These are phyloP conservation scores for Alternaria sp. DNA, from an alignment of 2,329 filamentous ascomycete species.

Conservation along the genomic window DNA sequence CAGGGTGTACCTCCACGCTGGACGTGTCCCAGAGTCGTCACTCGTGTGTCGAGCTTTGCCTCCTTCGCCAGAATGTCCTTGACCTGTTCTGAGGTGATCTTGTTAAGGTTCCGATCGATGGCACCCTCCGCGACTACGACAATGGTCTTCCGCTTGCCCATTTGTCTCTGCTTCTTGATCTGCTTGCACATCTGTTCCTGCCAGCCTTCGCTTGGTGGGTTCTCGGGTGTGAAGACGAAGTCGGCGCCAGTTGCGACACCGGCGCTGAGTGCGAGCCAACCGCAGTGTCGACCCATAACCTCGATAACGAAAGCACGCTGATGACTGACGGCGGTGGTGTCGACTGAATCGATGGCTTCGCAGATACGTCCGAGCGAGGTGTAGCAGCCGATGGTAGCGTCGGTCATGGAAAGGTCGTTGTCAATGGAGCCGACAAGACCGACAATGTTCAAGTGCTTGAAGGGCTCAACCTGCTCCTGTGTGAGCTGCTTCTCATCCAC, in stretches of 20 bases:
- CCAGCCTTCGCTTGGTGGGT: slow-evolving; percentile 87
- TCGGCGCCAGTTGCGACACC: slow-evolving; percentile 94
- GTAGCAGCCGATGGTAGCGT: slow-evolving; percentile 97
- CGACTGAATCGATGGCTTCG: slow-evolving; percentile 94
- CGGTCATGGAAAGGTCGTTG: slow-evolving; percentile 96
- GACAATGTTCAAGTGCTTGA: slow-evolving; percentile 91
- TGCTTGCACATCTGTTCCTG: slow-evolving; percentile 55
- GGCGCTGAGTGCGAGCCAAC: slow-evolving; percentile 95
- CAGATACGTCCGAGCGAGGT: slow-evolving; percentile 92
- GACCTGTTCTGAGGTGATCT: slow-evolving; percentile 80
- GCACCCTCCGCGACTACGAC: slow-evolving; percentile 97
- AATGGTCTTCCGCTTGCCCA: slow-evolving; percentile 96
- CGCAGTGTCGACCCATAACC: slow-evolving; percentile 97
- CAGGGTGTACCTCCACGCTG: slow-evolving; percentile 92
- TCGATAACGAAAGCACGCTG: slow-evolving; percentile 94
- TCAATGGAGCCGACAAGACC: slow-evolving; percentile 97
- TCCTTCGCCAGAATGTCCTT: slow-evolving; percentile 85
- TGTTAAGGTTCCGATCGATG: slow-evolving; percentile 71
- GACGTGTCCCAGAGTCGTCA: slow-evolving; percentile 96
- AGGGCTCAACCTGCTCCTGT: slow-evolving; percentile 73
- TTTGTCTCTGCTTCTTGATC: slow-evolving; percentile 71
- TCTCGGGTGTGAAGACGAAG: slow-evolving; percentile 96
- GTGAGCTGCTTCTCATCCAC: slow-evolving; percentile 75
- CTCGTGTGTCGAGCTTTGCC: slow-evolving; percentile 85
- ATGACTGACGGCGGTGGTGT: slow-evolving; percentile 92